Conservation (phyloP, 768 basidiomycete species). For the Saitozyma sp. region DNA sequence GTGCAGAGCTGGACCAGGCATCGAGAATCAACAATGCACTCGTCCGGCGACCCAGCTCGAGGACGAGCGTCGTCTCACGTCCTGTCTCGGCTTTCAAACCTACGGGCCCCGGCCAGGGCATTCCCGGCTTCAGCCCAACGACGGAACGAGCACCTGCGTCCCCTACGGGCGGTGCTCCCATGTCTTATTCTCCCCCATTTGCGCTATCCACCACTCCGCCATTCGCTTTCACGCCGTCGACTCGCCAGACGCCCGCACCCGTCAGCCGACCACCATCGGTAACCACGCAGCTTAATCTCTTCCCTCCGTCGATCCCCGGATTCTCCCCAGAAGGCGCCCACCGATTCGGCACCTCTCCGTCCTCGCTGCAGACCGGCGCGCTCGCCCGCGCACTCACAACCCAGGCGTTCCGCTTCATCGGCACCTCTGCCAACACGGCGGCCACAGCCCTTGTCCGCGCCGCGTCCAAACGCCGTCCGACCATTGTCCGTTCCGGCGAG, state of each 20-base stretch:
- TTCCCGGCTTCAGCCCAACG: constrained; percentile 11
- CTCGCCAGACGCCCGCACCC: constrained; percentile 14
- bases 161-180: constrained; percentile 17
- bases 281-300: constrained; percentile 27
- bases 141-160: background rate
- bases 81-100: constrained; percentile 49
- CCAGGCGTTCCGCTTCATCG: constrained; percentile 53
- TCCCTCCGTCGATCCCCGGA: constrained; percentile 29
- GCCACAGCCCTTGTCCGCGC: constrained; percentile 40
- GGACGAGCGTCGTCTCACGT: constrained; percentile 42
- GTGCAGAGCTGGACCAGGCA: constrained; percentile 54
- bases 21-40: constrained; percentile 49
- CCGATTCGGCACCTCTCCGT: constrained; percentile 46
- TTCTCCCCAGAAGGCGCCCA: constrained; percentile 36
- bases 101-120: constrained; percentile 2
- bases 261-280: constrained; percentile 25
- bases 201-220: constrained; percentile 53
- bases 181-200: constrained; percentile 51
- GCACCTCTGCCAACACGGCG: constrained; percentile 41
- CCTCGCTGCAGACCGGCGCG: constrained; percentile 46
- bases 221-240: constrained; percentile 46
- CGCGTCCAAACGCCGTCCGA: constrained; percentile 24
- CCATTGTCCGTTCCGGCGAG: constrained; percentile 33
- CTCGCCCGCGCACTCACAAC: constrained; percentile 53
- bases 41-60: constrained; percentile 49